phyloP scores from a whole-genome alignment of 73 alveolate genomes.

The Uronychia binucleata region DNA sequence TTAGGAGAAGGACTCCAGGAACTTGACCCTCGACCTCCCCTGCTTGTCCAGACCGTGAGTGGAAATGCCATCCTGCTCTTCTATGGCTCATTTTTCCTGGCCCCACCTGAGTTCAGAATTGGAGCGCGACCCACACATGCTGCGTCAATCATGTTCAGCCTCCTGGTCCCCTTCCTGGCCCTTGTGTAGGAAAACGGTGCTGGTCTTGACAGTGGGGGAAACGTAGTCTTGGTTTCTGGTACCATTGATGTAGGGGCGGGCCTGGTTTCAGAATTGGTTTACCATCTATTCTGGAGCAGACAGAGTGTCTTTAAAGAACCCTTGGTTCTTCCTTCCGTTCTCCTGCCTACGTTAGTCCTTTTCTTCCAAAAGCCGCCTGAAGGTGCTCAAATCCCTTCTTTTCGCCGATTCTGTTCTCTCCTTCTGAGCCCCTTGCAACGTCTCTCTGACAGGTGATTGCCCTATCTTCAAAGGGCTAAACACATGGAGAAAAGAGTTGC shows the following conservation, averaged over 20 bases:
- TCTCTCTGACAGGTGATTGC: not conserved
- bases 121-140: not conserved
- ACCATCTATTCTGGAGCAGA: not conserved
- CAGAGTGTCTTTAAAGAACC: not conserved
- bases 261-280: not conserved
- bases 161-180: not conserved
- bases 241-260: not conserved
- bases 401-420: too few relatives aligned
- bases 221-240: not conserved
- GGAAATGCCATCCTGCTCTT: not conserved
- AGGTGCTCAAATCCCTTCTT: not conserved
- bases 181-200: not conserved
- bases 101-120: not conserved
- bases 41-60: not conserved
- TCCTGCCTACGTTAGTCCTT: not conserved
- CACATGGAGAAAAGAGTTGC: not conserved
- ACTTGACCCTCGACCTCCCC: not conserved
- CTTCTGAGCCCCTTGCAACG: not conserved
- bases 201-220: not conserved
- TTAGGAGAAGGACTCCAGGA: not conserved
- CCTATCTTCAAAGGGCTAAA: not conserved
- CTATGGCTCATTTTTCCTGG: not conserved
- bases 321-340: not conserved
- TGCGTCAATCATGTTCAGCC: not conserved
- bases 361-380: not conserved